Conservation (phyloP, 495 filamentous ascomycete genomes). For the Penicillium roqueforti region DNA sequence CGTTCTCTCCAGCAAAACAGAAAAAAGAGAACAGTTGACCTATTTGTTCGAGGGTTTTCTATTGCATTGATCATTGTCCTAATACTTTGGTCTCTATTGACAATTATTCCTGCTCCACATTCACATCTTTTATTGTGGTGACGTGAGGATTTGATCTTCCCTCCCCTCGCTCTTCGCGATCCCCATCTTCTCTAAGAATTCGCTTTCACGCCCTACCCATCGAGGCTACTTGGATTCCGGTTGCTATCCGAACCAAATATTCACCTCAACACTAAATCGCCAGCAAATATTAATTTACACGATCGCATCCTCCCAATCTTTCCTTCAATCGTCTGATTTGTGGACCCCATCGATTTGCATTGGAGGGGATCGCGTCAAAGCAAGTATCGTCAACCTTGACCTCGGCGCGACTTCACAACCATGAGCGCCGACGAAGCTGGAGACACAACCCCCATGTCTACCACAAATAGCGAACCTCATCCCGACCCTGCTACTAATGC, state of each 20-base stretch:
- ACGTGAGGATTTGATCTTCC: slow-evolving; percentile 10
- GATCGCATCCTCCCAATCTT: slow-evolving; percentile 12
- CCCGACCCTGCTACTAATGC: slow-evolving; percentile 33
- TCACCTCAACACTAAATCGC: slow-evolving; percentile 7
- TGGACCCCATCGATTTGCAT: slow-evolving; percentile 8
- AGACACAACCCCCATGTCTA: slow-evolving; percentile 32
- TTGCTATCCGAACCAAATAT: slow-evolving; percentile 7
- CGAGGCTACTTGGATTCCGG: slow-evolving; percentile 15
- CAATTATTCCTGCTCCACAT: background rate
- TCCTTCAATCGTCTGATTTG: slow-evolving; percentile 8
- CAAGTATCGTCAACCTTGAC: slow-evolving; percentile 16
- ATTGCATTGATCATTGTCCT: slow-evolving; percentile 2
- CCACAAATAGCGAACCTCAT: slow-evolving; percentile 39
- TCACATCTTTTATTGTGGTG: background rate
- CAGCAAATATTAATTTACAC: background rate
- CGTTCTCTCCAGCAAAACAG: slow-evolving; percentile 8
- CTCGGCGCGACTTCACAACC: slow-evolving; percentile 28
- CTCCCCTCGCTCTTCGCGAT: slow-evolving; percentile 30
- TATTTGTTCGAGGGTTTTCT: background rate
- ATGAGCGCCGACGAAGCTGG: slow-evolving; percentile 46
- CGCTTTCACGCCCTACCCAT: slow-evolving; percentile 26
- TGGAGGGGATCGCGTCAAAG: slow-evolving; percentile 26
- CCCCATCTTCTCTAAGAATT: slow-evolving; percentile 25
- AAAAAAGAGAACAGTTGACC: background rate
- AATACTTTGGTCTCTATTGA: background rate